phyloP scores from a whole-genome alignment of 2,329 filamentous ascomycete species.

The Corynespora cassiicola region DNA sequence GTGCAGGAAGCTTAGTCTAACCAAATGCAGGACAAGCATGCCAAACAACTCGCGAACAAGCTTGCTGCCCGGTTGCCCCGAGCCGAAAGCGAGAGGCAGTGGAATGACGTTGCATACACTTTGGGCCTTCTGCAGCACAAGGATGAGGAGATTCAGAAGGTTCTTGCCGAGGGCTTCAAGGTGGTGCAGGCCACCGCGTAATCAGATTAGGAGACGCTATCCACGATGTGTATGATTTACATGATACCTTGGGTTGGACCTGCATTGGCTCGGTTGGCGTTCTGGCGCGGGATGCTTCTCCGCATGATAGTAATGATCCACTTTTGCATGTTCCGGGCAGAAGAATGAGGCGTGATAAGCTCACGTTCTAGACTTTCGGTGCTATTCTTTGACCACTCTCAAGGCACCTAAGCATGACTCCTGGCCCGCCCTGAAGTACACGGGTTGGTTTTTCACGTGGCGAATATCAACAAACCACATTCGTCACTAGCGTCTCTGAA shows the following conservation, averaged over 20 bases:
- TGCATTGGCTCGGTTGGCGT: background rate
- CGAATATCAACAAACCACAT: no score
- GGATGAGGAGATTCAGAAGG: constrained; percentile 85
- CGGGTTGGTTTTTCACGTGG: no score
- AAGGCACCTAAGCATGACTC: no score
- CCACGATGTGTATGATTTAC: constrained; percentile 5
- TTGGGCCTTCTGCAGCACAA: constrained; percentile 89
- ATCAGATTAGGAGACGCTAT: background rate
- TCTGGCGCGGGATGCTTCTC: background rate
- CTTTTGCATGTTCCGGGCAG: no score
- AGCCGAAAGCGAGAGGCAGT: constrained; percentile 92
- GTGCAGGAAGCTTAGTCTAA: no score
- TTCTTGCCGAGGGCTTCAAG: constrained; percentile 75
- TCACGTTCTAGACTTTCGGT: no score
- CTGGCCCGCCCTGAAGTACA: no score
- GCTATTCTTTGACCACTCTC: no score
- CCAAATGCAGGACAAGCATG: constrained; percentile 84
- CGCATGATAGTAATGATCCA: no score
- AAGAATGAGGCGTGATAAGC: no score
- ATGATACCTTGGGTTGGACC: no score
- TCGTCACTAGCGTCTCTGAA: no score
- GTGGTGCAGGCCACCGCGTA: constrained; percentile 53
- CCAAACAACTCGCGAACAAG: constrained; percentile 91
- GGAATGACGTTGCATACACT: constrained; percentile 96
- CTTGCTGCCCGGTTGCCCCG: constrained; percentile 83